phyloP scores from a whole-genome alignment of 1,284 basidiomycete species.

The Sporisorium scitamineum region DNA sequence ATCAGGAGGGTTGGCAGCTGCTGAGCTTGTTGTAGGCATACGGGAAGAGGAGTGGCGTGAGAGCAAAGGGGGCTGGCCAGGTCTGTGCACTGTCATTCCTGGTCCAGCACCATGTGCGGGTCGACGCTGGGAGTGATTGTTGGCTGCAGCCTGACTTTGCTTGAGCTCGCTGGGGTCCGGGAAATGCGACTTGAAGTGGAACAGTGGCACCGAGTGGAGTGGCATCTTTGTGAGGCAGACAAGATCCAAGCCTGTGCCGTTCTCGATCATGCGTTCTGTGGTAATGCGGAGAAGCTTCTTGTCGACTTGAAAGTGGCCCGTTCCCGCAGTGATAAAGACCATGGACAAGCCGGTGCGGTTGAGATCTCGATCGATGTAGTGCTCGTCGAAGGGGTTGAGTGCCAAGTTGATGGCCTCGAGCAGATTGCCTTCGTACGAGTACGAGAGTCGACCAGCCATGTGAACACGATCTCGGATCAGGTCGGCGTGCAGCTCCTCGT shows the following conservation, averaged over 20 bases:
- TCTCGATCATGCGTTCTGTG: conserved; percentile 93
- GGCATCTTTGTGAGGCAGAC: conserved; percentile 92
- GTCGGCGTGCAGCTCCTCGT: conserved; percentile 56
- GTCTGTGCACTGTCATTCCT: conserved; percentile 31
- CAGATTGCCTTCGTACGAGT: conserved; percentile 93
- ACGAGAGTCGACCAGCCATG: conserved; percentile 77
- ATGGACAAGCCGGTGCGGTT: conserved; percentile 89
- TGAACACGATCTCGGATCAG: conserved; percentile 59
- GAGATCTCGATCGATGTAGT: conserved; percentile 94
- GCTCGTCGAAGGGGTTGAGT: conserved; percentile 91
- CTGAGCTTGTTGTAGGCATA: conserved; percentile 6
- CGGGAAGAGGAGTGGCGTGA: conserved; percentile 41
- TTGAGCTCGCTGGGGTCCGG: conserved; percentile 45
- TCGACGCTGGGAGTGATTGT: conserved; percentile 23
- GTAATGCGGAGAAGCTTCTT: conserved; percentile 91
- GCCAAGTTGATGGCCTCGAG: conserved; percentile 94
- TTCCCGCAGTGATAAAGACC: conserved; percentile 90
- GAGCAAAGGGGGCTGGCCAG: conserved; percentile 25
- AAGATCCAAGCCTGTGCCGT: conserved; percentile 89
- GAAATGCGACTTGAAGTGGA: conserved; percentile 63
- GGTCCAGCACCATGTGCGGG: conserved; percentile 29
- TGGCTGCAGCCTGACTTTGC: conserved; percentile 15
- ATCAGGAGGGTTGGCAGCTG: conserved; percentile 48
- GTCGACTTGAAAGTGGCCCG: conserved; percentile 91
- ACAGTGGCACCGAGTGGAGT: conserved; percentile 79